Evolutionary conservation across 73 alveolate genomes (phyloP).

Genomic region (Tetrahymena malaccensis): DNA sequence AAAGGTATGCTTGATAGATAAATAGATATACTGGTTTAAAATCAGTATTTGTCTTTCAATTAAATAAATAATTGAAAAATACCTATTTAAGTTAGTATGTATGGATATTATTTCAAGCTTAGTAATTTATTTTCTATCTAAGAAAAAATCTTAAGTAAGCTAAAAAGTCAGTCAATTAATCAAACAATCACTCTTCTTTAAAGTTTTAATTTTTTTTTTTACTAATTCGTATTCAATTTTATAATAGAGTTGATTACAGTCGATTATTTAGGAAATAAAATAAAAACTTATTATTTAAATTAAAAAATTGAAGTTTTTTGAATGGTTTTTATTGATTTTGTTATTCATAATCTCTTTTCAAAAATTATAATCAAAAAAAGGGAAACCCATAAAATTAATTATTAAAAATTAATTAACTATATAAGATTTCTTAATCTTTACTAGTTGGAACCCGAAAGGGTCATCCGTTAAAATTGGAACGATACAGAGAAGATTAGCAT

Average conservation of each 20-base stretch:
- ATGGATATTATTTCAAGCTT: not conserved
- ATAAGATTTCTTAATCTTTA: not conserved
- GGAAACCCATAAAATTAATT: not conserved
- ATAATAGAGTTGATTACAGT: not conserved
- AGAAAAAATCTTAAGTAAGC: not conserved
- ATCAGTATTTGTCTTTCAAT: not conserved
- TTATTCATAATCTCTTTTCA: not conserved
- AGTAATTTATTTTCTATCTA: not conserved
- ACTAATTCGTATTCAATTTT: not conserved
- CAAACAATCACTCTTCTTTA: too few relatives aligned
- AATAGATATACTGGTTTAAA: not conserved
- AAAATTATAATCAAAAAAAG: not conserved
- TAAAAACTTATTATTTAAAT: too few relatives aligned
- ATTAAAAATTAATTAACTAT: not conserved
- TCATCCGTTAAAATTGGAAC: slow-evolving; percentile 88
- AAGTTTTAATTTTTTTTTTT: too few relatives aligned
- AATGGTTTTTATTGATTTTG: not conserved
- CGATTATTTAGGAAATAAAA: too few relatives aligned
- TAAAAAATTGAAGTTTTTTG: too few relatives aligned
- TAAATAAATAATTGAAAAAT: not conserved
- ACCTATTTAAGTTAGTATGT: not conserved
- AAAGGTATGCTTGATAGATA: too few relatives aligned
- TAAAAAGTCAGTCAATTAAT: too few relatives aligned
- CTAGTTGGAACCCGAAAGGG: not conserved
- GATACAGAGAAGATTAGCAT: slow-evolving; percentile 99